These are phyloP conservation scores for Pycnococcus provasolii DNA, from an alignment of 139 green algal genomes.

Conservation along the genomic window DNA sequence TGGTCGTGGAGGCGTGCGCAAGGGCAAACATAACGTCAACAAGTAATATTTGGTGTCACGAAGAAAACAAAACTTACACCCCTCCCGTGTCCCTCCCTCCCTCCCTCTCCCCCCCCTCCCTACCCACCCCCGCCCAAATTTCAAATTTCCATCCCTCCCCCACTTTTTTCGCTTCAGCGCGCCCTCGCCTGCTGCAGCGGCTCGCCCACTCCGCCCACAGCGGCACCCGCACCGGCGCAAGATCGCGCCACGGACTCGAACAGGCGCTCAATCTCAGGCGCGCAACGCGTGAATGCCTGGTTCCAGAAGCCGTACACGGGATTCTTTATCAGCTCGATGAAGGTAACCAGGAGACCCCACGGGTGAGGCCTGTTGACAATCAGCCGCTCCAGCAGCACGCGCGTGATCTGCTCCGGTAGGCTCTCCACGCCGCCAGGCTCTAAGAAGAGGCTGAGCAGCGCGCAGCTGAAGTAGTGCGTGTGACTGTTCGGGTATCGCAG, in stretches of 20 bases:
- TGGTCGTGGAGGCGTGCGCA: no score
- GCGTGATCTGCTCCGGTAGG: conserved; percentile 88
- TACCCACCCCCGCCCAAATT: no score
- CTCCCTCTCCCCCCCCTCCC: no score
- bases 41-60: no score
- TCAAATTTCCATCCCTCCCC: no score
- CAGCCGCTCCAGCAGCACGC: conserved; percentile 91
- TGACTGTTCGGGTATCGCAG: conserved; percentile 96
- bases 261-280: conserved; percentile 88
- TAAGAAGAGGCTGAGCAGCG: conserved; percentile 83
- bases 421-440: conserved; percentile 56
- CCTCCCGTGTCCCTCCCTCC: no score
- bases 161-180: no score
- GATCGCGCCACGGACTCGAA: conserved; percentile 81
- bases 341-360: conserved; percentile 95
- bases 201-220: no score
- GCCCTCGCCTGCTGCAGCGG: no score
- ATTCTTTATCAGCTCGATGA: conserved; percentile 99
- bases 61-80: no score
- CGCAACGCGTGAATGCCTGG: conserved; percentile 83
- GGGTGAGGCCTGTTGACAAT: conserved; percentile 93
- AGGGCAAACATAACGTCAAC: no score
- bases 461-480: conserved; percentile 97
- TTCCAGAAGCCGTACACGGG: conserved; percentile 93
- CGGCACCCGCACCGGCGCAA: conserved; percentile 20